These are phyloP conservation scores for Halteria grandinella DNA, from an alignment of 73 alveolate genomes.

Conservation along the genomic window DNA sequence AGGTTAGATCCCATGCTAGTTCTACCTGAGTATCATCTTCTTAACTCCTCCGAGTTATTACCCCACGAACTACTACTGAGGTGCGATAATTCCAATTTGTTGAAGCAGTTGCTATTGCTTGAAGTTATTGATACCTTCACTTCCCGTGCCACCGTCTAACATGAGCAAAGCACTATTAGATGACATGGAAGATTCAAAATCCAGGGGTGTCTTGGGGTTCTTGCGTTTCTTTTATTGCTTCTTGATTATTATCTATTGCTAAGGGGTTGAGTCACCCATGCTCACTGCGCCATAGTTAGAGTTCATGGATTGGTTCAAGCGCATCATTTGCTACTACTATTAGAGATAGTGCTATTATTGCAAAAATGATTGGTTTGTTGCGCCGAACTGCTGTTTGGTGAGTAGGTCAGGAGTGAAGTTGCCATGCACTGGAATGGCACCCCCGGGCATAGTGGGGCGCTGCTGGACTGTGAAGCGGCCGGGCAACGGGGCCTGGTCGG, in stretches of 20 bases:
- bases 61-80: neutral
- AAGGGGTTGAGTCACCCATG: neutral
- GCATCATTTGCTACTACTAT: neutral
- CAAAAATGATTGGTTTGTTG: too few species aligned
- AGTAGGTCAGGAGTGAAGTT: too few species aligned
- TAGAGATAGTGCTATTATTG: neutral
- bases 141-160: constrained; percentile 54
- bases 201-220: constrained; percentile 29
- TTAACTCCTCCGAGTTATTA: neutral
- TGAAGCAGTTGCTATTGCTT: neutral
- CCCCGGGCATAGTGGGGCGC: too few species aligned
- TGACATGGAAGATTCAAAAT: constrained; percentile 25
- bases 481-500: constrained; percentile 3
- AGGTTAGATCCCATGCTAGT: neutral
- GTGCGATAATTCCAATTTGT: neutral
- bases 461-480: neutral
- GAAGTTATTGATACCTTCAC: too few species aligned
- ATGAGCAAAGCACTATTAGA: neutral
- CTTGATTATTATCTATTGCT: constrained; percentile 17
- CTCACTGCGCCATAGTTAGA: neutral
- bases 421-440: too few species aligned
- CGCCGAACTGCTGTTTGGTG: too few species aligned
- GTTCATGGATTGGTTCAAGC: neutral
- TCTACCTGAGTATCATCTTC: neutral
- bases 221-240: neutral